A percentile compares a stretch with the other conserved stretches of the same genome.
phyloP scores from a whole-genome alignment of 495 filamentous ascomycete species.

The Barbatosphaeria neglecta region DNA sequence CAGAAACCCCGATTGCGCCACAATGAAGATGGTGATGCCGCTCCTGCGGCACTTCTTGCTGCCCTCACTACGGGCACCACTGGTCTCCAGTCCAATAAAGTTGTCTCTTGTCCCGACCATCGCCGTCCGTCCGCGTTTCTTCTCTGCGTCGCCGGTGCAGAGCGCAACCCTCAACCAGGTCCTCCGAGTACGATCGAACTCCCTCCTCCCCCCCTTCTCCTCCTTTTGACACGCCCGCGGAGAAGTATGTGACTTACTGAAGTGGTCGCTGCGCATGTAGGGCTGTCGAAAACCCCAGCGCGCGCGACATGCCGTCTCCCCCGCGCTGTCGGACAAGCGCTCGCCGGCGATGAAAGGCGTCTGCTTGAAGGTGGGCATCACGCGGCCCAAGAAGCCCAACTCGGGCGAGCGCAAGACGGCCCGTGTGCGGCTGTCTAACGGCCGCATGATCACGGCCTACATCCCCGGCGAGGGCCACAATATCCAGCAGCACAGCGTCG shows the following conservation, averaged over 20 bases:
- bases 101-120: conserved; percentile 1
- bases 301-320: conserved; percentile 73
- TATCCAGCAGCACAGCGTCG: conserved; percentile 96
- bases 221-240: too few relatives aligned
- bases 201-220: conserved; percentile 2
- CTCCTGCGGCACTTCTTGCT: conserved; percentile 14
- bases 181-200: conserved; percentile 24
- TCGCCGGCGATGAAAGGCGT: conserved; percentile 86
- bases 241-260: too few relatives aligned
- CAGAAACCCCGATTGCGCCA: conserved; percentile 8
- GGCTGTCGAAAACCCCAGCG: conserved; percentile 65
- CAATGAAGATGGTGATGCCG: conserved; percentile 11
- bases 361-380: conserved; percentile 81
- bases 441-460: conserved; percentile 76
- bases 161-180: conserved; percentile 54
- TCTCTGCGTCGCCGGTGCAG: conserved; percentile 38
- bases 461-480: conserved; percentile 98
- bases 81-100: not conserved
- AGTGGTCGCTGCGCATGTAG: conserved; percentile 21
- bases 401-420: conserved; percentile 90
- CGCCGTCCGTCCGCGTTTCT: conserved; percentile 17
- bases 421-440: conserved; percentile 75
- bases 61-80: conserved; percentile 14
- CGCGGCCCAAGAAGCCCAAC: conserved; percentile 97
- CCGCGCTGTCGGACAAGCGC: conserved; percentile 56